A percentile compares a stretch with the other conserved stretches of the same genome.
These are phyloP conservation scores for Aspergillus melleus DNA, from an alignment of 2,329 filamentous ascomycete genomes.

Conservation along the genomic window DNA sequence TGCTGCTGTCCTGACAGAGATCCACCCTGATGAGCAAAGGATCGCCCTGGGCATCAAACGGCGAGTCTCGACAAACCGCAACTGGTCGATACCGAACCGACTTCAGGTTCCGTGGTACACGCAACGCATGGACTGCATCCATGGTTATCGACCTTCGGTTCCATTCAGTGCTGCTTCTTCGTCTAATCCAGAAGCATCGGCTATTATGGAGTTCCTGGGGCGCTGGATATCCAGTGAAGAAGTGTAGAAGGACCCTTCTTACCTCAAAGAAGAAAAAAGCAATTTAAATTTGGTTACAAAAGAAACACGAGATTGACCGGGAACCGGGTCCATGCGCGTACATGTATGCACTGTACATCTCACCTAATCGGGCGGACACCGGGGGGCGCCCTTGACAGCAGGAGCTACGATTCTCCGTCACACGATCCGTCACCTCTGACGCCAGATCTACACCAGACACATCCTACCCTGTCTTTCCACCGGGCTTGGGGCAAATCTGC, in stretches of 20 bases:
- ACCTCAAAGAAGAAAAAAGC: too few relatives aligned
- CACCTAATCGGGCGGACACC: background rate
- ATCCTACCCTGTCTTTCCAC: background rate
- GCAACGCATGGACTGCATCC: background rate
- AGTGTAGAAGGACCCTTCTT: too few relatives aligned
- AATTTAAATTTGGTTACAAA: background rate
- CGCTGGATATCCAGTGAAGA: too few relatives aligned
- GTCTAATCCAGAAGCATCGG: background rate
- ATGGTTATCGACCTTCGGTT: constrained; percentile 8
- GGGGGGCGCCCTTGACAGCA: background rate
- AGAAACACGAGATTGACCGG: background rate
- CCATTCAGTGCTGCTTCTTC: constrained; percentile 2
- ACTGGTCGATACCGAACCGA: too few relatives aligned
- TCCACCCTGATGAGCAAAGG: too few relatives aligned
- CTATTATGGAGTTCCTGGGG: background rate
- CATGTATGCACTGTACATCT: background rate
- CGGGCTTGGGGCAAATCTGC: background rate
- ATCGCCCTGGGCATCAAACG: too few relatives aligned
- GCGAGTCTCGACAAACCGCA: too few relatives aligned
- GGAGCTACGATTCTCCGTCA: background rate
- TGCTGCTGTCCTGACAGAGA: too few relatives aligned
- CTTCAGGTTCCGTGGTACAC: background rate
- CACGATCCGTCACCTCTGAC: background rate
- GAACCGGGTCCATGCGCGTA: background rate
- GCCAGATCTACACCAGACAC: background rate